These are phyloP conservation scores for Asterophora lycoperdoides DNA, from an alignment of 768 basidiomycete species.

Conservation along the genomic window DNA sequence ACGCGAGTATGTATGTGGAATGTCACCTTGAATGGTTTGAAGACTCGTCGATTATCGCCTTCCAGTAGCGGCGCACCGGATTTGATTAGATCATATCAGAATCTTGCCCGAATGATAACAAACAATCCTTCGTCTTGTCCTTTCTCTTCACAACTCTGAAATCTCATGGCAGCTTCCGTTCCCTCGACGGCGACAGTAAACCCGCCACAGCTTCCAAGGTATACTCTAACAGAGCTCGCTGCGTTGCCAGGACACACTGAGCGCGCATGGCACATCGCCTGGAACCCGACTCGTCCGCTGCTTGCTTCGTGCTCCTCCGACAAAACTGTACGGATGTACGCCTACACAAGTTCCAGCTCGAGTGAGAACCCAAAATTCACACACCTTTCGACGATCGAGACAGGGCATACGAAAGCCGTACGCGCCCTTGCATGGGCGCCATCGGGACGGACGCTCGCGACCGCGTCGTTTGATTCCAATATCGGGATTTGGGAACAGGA, in stretches of 20 bases:
- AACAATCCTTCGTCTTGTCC: too few species aligned
- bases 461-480: conserved; percentile 91
- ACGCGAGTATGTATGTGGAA: not conserved
- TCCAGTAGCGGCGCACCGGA: too few species aligned
- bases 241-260: conserved; percentile 67
- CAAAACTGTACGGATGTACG: conserved; percentile 84
- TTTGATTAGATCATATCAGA: too few species aligned
- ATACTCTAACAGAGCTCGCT: conserved; percentile 28
- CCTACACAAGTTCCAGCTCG: conserved; percentile 41
- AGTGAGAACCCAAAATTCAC: conserved; percentile 38
- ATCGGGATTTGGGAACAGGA: conserved; percentile 89
- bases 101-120: too few species aligned
- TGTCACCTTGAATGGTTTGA: not conserved
- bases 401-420: conserved; percentile 86
- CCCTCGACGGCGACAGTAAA: too few species aligned
- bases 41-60: too few species aligned
- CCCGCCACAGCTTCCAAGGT: conserved; percentile 6
- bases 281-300: conserved; percentile 79
- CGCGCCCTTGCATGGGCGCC: conserved; percentile 87
- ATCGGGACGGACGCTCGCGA: conserved; percentile 79
- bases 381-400: conserved; percentile 63
- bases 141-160: too few species aligned
- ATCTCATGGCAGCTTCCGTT: too few species aligned
- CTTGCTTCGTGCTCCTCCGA: conserved; percentile 95
- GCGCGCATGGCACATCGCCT: conserved; percentile 83